phyloP scores from a whole-genome alignment of 1,139 yeast genomes.

The Saccharomyces pastorianus region DNA sequence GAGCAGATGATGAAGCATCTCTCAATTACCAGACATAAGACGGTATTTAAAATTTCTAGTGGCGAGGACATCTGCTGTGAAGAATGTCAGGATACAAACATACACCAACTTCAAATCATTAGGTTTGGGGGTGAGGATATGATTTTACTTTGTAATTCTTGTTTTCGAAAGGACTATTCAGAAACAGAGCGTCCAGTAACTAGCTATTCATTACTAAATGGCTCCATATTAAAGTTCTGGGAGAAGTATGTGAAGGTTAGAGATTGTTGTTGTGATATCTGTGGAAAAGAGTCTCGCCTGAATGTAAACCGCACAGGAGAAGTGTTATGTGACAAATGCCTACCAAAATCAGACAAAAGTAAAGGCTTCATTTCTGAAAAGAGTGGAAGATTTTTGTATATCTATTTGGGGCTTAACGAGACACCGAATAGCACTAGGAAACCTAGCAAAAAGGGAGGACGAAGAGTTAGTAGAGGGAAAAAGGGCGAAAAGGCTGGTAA shows the following conservation, averaged over 20 bases:
- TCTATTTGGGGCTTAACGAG: slow-evolving; percentile 45
- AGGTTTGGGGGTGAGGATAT: slow-evolving; percentile 52
- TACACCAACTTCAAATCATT: slow-evolving; percentile 45
- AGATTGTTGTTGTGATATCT: slow-evolving; percentile 42
- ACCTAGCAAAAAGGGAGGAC: slow-evolving; percentile 5
- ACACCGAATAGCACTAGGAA: slow-evolving; percentile 9
- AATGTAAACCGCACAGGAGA: slow-evolving; percentile 34
- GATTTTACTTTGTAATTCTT: slow-evolving; percentile 42
- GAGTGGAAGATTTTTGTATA: slow-evolving; percentile 42
- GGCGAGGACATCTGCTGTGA: slow-evolving; percentile 47
- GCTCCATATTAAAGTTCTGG: slow-evolving; percentile 44
- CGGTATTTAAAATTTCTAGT: slow-evolving; percentile 27
- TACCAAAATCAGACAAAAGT: slow-evolving; percentile 22
- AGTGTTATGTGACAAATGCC: slow-evolving; percentile 40
- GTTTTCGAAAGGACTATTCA: slow-evolving; percentile 36
- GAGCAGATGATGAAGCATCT: slow-evolving; percentile 40
- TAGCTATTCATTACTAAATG: slow-evolving; percentile 46
- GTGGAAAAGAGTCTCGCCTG: slow-evolving; percentile 39
- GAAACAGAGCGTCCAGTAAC: slow-evolving; percentile 39
- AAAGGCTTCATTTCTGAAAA: slow-evolving; percentile 38
- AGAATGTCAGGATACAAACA: slow-evolving; percentile 47
- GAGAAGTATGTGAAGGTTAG: slow-evolving; percentile 43
- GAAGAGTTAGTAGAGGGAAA: slow-evolving; percentile 17
- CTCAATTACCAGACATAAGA: slow-evolving; percentile 47
- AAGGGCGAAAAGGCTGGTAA: slow-evolving; percentile 6